Evolutionary conservation across 768 basidiomycete species (phyloP), one percentile per base, ranked within the genome.

Genomic region (Lentinula sp.): DNA sequence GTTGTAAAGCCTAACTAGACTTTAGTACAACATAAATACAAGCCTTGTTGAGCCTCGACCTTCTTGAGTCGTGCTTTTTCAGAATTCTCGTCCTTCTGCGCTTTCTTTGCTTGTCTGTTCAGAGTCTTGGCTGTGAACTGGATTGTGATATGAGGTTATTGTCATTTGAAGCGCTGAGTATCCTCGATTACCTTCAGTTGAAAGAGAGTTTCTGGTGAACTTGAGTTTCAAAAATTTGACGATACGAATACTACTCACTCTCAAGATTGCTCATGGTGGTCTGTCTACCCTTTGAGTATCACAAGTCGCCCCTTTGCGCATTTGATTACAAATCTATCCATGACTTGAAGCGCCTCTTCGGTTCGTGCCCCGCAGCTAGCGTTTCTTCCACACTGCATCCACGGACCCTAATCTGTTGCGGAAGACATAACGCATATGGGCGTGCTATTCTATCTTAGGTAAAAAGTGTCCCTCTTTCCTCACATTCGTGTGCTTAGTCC

Each of bases 61-160:
- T 95, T 97, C 83, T 99, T 99, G 51, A 99, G 76, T 63, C 90
- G 88, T 55, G 86, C 65, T 75, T 94, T 97, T 79, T 99, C 97
- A 0, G 83, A 66, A 41, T 80, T 82, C 77, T 99, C 97, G 71
- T 98, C 96, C 70, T 96, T 98, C 74, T 94, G 86, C 0, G 97
- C 95, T 75, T 98, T 98, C 81, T 93, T 95, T 3, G 97, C 94
- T 76, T 99, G 97, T 55, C 91, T 84, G 72, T 82, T 90, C 20
- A 99, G 83, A 39, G 93, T 86, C 84, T 98, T 99, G 63, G 97
- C 95, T 18, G 97, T 99, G 80, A 99, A 98, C 96, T 99, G 68
- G 63, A 42, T 16, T 3, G n/a, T 28, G 13, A 32, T 18, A 28
- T 57, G 4, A 43, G 28, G 15, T 42, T 8, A n/a, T 51, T 15